Evolutionary conservation across 176 grass and related monocot genomes (phyloP), one percentile per base, ranked within the genome.

Genomic region (Oryza brachyantha): DNA sequence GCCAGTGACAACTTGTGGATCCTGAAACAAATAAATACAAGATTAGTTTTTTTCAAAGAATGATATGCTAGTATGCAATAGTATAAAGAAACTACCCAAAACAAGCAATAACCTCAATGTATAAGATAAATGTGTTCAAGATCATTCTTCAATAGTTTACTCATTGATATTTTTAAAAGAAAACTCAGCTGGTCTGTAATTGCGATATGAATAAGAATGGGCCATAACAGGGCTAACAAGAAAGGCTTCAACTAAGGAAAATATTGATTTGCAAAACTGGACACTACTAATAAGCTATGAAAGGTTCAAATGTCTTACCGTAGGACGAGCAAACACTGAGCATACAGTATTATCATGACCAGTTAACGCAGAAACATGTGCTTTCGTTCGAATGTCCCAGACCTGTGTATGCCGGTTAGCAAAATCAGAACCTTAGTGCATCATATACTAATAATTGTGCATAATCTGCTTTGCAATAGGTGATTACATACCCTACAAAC

Each of bases 1-100:
- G 16, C 96, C 96, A 74, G 96, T 98, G 32, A 98, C 90, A 83
- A 98, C 92, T 91, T 98, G 96, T 79, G 96, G 96, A 85, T 98
- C 96, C 96, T 95, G 85, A 64, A 76, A 66, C 22, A 86, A 7
- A 31, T 5, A 52, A 82, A 58, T 10, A 11, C 27, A 39, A 12
- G 16, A 83, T 48, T 7, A 50, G 4, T 38, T 31, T 38, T 31
- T 41, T 43, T 42, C 25, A 2, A 19, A 17, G 25, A 85, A 79
- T 59, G 40, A 32, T 32, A 79, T 27, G 7, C 21, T 2, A 7
- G 13, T 75, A 50, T 3, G 3, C 70, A 81, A 26, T 10, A 34
- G 37, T 61, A 40, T 12, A 21, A 45, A 61, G 52, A 58, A 81
- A 81, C 17, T 78, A 43, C 27, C 21, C 48, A 57, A 24, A 22